phyloP scores from a whole-genome alignment of 2,329 filamentous ascomycete species.

The Penicillium hesseltinei region DNA sequence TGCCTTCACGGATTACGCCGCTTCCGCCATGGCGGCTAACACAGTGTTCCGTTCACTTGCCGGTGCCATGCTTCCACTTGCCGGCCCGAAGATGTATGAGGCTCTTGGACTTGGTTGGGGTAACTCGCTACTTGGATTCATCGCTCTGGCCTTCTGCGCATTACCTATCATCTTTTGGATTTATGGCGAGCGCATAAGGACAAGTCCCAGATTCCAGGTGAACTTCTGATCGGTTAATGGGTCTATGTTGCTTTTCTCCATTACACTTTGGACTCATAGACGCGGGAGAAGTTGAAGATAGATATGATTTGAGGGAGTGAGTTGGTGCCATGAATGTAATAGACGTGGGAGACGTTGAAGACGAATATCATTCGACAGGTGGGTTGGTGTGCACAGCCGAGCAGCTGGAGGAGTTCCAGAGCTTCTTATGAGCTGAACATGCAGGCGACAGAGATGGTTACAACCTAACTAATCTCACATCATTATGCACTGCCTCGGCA shows the following conservation, averaged over 20 bases:
- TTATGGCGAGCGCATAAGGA: conserved; percentile 38
- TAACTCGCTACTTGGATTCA: conserved; percentile 55
- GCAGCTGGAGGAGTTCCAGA: neutral
- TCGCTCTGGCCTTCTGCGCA: conserved; percentile 52
- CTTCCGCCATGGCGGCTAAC: conserved; percentile 54
- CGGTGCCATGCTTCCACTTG: conserved; percentile 61
- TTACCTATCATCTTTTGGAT: conserved; percentile 37
- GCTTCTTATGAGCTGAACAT: neutral
- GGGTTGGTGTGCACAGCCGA: no score
- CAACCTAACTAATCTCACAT: neutral
- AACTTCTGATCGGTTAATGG: conserved; percentile 15
- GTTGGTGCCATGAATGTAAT: no score
- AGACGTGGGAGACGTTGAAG: no score
- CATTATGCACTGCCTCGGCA: neutral
- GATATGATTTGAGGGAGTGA: neutral
- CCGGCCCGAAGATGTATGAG: conserved; percentile 53
- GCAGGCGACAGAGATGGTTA: neutral
- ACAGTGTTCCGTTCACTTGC: conserved; percentile 56
- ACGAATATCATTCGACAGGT: no score
- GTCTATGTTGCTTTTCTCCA: neutral
- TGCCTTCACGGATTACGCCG: conserved; percentile 48
- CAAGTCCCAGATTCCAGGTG: conserved; percentile 29
- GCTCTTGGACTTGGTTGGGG: conserved; percentile 52
- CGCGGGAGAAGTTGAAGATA: neutral
- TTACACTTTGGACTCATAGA: neutral